Percentiles rank a stretch among this genome's conserved stretches.
Evolutionary conservation across 306 rosid genomes (phyloP).

Genomic region (Sesbania bispinosa): DNA sequence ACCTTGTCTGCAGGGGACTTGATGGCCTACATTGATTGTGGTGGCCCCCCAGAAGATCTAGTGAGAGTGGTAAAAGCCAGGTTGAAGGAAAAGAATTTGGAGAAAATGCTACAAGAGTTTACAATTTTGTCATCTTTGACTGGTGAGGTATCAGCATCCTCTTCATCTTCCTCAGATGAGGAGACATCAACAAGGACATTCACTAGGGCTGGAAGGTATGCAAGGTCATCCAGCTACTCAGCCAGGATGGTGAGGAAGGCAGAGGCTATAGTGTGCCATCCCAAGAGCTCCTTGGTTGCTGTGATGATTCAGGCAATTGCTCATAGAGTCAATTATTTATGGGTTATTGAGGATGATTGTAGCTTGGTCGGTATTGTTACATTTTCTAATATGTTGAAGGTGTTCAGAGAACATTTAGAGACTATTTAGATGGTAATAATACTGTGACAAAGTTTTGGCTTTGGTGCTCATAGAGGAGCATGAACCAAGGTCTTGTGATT

Average conservation of each 20-base stretch:
- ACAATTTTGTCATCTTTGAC: constrained; percentile 38
- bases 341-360: constrained; percentile 93
- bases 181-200: constrained; percentile 45
- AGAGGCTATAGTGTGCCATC: constrained; percentile 91
- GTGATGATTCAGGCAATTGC: constrained; percentile 98
- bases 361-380: constrained; percentile 87
- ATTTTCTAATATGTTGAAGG: constrained; percentile 67
- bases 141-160: not conserved
- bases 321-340: constrained; percentile 83
- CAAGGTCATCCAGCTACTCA: constrained; percentile 72
- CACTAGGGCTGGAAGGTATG: constrained; percentile 39
- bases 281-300: constrained; percentile 83
- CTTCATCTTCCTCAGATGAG: constrained; percentile 78
- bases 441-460: constrained; percentile 10
- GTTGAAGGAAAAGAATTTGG: constrained; percentile 60
- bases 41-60: constrained; percentile 82
- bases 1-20: constrained; percentile 77
- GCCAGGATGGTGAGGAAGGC: constrained; percentile 78
- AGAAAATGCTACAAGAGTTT: constrained; percentile 58
- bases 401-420: constrained; percentile 70
- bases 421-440: constrained; percentile 9
- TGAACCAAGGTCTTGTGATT: constrained; percentile 6
- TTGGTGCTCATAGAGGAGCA: constrained; percentile 13
- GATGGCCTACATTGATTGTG: constrained; percentile 94
- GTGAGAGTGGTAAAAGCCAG: constrained; percentile 62